Evolutionary conservation across 495 filamentous ascomycete genomes (phyloP), one percentile per base, ranked within the genome.

Genomic region (Neurospora sp.): DNA sequence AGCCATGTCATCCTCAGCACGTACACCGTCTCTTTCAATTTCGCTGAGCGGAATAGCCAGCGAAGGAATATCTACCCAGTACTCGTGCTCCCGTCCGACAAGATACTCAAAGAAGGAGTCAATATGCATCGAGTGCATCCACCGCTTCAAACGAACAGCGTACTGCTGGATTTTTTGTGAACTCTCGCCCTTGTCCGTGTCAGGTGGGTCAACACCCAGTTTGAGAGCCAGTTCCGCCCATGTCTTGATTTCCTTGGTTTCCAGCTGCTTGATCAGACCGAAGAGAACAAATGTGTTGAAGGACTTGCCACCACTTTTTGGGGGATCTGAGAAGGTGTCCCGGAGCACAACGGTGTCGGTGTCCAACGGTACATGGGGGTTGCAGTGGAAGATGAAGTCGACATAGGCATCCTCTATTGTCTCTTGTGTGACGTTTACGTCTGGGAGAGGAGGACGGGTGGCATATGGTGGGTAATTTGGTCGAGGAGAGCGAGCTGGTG

Each of bases 101-200:
- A 96, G 88, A 78, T 93, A 98, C 77, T 97, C 94, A 79, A 98
- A 98, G 79, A 98, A 99, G 20, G 94, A 92, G 85, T 98, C 94
- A 27, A 99, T 88, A 78, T 98, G 96, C 93, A 97, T 97, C 1
- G 96, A 95, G 77, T 93, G 93, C 93, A 99, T 96, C 96, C 96
- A 99, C 72, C 96, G 89, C 92, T 97, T 98, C 59, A 98, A 83
- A 69, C 96, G 86, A 41, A 98, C 96, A 69, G 94, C 93, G 83
- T 99, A 99, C 78, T 99, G 96, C 80, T 98, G 95, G 44, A 99
- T 93, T 80, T 97, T 99, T 80, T 99, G 96, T 3, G 94, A 90
- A 79, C 94, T 97, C 81, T 98, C 93, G 22, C 94, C 93, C 82
- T 96, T 94, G 70, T 92, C 90, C 72, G 89, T 81, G 73, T 90